These are phyloP conservation scores for Lobosporangium transversale DNA, from an alignment of 192 early-diverging fungal species.

Conservation along the genomic window DNA sequence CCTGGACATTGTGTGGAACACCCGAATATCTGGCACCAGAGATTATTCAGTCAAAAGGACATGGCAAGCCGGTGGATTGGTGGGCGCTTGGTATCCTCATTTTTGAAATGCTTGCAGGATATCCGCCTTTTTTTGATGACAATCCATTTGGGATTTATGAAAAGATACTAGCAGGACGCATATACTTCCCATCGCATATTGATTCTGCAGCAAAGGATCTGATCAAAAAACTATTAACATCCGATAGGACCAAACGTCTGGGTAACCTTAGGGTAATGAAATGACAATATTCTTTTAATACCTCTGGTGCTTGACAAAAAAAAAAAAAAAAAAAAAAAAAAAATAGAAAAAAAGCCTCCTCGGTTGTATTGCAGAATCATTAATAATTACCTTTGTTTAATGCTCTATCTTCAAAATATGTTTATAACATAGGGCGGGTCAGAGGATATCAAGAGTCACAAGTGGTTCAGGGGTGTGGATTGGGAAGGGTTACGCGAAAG, in stretches of 20 bases:
- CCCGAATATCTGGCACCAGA: slow-evolving; percentile 97
- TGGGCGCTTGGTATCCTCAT: slow-evolving; percentile 98
- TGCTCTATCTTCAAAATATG: no score
- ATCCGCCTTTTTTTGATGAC: slow-evolving; percentile 98
- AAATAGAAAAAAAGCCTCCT: no score
- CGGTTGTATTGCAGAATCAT: no score
- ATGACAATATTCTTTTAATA: not conserved
- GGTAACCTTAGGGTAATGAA: slow-evolving; percentile 91
- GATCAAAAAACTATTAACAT: slow-evolving; percentile 87
- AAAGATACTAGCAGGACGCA: slow-evolving; percentile 92
- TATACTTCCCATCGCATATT: slow-evolving; percentile 91
- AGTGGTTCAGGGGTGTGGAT: slow-evolving; percentile 94
- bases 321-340: no score
- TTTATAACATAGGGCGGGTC: slow-evolving; percentile 78
- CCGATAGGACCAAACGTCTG: slow-evolving; percentile 91
- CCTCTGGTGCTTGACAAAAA: no score
- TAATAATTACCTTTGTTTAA: no score
- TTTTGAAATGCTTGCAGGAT: slow-evolving; percentile 98
- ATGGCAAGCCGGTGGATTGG: slow-evolving; percentile 98
- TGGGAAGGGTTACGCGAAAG: slow-evolving; percentile 89
- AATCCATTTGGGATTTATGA: slow-evolving; percentile 98
- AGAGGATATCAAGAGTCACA: slow-evolving; percentile 91
- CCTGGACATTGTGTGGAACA: slow-evolving; percentile 98
- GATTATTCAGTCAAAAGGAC: slow-evolving; percentile 97
- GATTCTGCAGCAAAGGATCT: slow-evolving; percentile 89